These are phyloP conservation scores for Schizonepeta tenuifolia DNA, from an alignment of 257 asterid species.

Conservation along the genomic window DNA sequence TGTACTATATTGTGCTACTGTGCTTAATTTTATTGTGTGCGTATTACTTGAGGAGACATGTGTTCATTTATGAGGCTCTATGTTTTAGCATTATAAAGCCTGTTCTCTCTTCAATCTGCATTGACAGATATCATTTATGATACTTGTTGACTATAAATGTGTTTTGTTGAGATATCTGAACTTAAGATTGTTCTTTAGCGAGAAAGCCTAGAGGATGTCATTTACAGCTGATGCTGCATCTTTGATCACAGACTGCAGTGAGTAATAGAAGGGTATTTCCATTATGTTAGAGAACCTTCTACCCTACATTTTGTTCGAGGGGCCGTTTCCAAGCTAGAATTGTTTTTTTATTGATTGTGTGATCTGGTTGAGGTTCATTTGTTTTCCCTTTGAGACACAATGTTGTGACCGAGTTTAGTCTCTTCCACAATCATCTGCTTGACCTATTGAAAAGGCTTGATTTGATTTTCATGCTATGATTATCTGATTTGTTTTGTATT, in stretches of 20 bases:
- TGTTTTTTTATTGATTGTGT: neutral
- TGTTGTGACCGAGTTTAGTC: neutral
- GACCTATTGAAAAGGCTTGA: slow-evolving; percentile 3
- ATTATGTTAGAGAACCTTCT: neutral
- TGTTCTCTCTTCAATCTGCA: slow-evolving; percentile 3
- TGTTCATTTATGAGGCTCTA: neutral
- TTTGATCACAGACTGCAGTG: neutral
- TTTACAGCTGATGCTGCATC: neutral
- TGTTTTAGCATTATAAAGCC: neutral
- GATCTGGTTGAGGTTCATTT: slow-evolving; percentile 22
- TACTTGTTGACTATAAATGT: neutral
- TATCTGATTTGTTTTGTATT: slow-evolving; percentile 48
- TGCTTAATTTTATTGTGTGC: neutral
- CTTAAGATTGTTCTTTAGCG: neutral
- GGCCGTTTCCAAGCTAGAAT: neutral
- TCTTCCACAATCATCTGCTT: slow-evolving; percentile 5
- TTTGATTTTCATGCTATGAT: slow-evolving; percentile 25
- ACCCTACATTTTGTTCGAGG: neutral
- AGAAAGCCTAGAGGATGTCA: neutral
- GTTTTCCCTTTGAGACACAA: neutral
- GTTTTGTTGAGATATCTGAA: neutral
- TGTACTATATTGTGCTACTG: neutral
- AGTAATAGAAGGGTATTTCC: neutral
- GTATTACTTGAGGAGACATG: neutral
- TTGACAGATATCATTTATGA: neutral